These are phyloP conservation scores for Arachis stenosperma DNA, from an alignment of 306 rosid species.

Conservation along the genomic window DNA sequence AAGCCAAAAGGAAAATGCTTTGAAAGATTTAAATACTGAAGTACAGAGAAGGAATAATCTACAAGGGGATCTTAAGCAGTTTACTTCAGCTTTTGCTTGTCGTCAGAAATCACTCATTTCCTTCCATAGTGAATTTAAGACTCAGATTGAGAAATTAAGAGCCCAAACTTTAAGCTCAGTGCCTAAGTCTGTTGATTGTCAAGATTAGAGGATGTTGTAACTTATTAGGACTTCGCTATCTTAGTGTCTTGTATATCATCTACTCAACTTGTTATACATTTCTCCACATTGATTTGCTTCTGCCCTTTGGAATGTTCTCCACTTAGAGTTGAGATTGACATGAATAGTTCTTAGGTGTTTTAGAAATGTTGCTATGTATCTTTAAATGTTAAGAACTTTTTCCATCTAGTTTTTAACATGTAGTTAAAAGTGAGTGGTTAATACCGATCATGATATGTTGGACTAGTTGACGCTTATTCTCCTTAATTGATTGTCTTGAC, in stretches of 20 bases:
- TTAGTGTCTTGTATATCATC: slow-evolving; percentile 24
- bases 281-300: slow-evolving; percentile 28
- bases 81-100: slow-evolving; percentile 63
- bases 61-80: slow-evolving; percentile 73
- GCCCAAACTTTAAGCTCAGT: slow-evolving; percentile 47
- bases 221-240: slow-evolving; percentile 21
- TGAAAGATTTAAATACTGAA: slow-evolving; percentile 67
- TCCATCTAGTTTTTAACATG: no score
- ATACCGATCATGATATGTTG: background rate
- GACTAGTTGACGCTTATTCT: background rate
- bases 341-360: background rate
- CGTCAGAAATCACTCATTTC: slow-evolving; percentile 65
- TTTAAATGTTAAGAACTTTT: no score
- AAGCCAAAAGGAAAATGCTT: slow-evolving; percentile 62
- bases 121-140: slow-evolving; percentile 64
- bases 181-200: slow-evolving; percentile 58
- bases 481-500: no score
- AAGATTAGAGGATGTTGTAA: slow-evolving; percentile 34
- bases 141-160: slow-evolving; percentile 58
- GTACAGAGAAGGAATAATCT: slow-evolving; percentile 72
- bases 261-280: slow-evolving; percentile 24
- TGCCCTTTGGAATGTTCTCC: background rate
- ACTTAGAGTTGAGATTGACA: background rate
- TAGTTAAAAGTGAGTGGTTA: background rate
- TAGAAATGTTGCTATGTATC: background rate